Conservation (phyloP, 2,329 filamentous ascomycete species). For the Kalaharituber pfeilii region DNA sequence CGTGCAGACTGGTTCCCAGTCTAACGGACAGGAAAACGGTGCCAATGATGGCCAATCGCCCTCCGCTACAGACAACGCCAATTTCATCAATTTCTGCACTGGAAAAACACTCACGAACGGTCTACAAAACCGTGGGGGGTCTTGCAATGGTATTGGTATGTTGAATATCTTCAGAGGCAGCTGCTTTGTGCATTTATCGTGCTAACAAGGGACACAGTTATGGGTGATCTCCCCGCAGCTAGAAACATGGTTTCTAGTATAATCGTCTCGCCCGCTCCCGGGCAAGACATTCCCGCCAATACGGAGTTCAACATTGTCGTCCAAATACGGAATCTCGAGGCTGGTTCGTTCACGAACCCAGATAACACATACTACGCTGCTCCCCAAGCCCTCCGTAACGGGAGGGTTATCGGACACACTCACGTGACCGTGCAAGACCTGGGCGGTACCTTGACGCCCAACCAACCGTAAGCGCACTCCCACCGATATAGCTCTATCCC, state of each 20-base stretch:
- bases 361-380: conserved; percentile 43
- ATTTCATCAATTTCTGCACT: conserved; percentile 47
- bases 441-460: conserved; percentile 36
- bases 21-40: conserved; percentile 31
- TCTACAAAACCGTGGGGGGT: conserved; percentile 39
- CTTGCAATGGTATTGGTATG: conserved; percentile 46
- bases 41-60: conserved; percentile 34
- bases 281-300: conserved; percentile 33
- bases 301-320: conserved; percentile 38
- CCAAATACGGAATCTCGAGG: conserved; percentile 36
- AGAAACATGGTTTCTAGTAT: conserved; percentile 42
- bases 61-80: conserved; percentile 39
- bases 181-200: conserved; percentile 2
- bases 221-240: conserved; percentile 42
- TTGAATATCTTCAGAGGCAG: background rate
- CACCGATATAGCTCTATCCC: too few relatives aligned
- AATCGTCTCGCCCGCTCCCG: conserved; percentile 37
- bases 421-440: conserved; percentile 43
- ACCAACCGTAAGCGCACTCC: conserved; percentile 26
- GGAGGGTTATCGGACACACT: conserved; percentile 41
- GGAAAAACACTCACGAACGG: conserved; percentile 43
- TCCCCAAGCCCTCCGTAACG: conserved; percentile 37
- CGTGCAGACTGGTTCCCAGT: conserved; percentile 35
- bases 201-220: conserved; percentile 27
- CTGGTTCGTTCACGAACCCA: conserved; percentile 46